Percentiles rank a stretch among this genome's conserved stretches.
These are phyloP conservation scores for Liquidambar formosana DNA, from an alignment of 164 flowering plant species.

Conservation along the genomic window DNA sequence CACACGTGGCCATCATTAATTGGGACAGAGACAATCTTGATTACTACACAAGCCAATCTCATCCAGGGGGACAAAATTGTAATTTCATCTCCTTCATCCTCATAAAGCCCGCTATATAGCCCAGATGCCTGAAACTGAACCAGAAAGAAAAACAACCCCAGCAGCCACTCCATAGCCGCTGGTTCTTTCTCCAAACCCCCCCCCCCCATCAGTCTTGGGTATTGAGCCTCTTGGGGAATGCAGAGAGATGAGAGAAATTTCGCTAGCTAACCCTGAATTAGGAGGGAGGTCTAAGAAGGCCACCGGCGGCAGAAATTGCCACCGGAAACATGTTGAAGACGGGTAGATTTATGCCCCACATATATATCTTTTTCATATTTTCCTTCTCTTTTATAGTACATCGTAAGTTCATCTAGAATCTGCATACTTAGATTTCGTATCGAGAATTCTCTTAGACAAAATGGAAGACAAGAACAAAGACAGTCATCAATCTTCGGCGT, in stretches of 20 bases:
- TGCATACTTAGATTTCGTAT: too few species aligned
- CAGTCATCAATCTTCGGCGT: background rate
- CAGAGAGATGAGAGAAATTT: constrained; percentile 51
- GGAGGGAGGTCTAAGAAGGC: constrained; percentile 14
- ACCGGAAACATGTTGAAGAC: constrained; percentile 73
- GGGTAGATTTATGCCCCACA: constrained; percentile 42
- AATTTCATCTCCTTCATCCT: too few species aligned
- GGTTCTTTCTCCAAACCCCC: background rate
- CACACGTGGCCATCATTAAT: too few species aligned
- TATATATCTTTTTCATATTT: too few species aligned
- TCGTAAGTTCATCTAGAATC: too few species aligned
- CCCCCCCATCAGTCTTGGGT: background rate
- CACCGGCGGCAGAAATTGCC: constrained; percentile 52
- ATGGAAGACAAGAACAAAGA: background rate
- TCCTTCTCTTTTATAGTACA: background rate
- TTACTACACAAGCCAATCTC: too few species aligned
- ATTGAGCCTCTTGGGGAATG: constrained; percentile 44
- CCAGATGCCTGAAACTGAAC: background rate
- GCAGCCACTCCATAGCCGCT: background rate
- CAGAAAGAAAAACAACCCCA: background rate
- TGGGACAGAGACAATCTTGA: too few species aligned
- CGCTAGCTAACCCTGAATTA: constrained; percentile 27
- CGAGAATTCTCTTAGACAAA: background rate
- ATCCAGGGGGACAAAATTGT: too few species aligned
- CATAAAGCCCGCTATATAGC: background rate